A percentile compares a stretch with the other conserved stretches of the same genome.
These are phyloP conservation scores for Eutrema yunnanense DNA, from an alignment of 345 rosid genomes.

Conservation along the genomic window DNA sequence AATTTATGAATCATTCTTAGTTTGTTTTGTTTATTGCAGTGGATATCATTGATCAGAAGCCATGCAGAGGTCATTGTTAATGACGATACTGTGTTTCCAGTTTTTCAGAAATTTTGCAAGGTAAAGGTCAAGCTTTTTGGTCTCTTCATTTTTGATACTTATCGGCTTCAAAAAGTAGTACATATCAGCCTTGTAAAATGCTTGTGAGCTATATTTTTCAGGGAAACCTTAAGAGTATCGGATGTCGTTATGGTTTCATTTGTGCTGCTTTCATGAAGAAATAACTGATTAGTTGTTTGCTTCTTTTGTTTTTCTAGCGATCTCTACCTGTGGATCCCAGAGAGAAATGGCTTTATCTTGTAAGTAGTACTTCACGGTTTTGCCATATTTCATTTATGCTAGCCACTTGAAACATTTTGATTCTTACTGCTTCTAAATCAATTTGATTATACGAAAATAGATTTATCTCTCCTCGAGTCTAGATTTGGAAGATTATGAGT, in stretches of 20 bases:
- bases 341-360: conserved; percentile 56
- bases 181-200: background rate
- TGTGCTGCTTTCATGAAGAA: background rate
- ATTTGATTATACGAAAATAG: background rate
- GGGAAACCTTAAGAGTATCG: background rate
- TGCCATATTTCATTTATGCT: background rate
- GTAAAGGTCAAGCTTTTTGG: conserved; percentile 31
- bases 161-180: background rate
- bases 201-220: background rate
- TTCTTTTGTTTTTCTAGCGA: conserved; percentile 43
- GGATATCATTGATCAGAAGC: conserved; percentile 70
- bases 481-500: background rate
- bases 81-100: conserved; percentile 59
- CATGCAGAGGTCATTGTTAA: conserved; percentile 71
- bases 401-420: background rate
- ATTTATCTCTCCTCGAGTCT: background rate
- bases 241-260: background rate
- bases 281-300: background rate
- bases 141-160: background rate
- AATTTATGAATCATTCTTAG: background rate
- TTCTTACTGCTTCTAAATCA: background rate
- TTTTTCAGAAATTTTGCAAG: conserved; percentile 77
- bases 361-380: conserved; percentile 32
- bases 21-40: conserved; percentile 38
- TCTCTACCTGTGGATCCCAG: conserved; percentile 55